Base-by-base conservation (phyloP, 345 rosid species). In the Salix koriyanagi region DNA sequence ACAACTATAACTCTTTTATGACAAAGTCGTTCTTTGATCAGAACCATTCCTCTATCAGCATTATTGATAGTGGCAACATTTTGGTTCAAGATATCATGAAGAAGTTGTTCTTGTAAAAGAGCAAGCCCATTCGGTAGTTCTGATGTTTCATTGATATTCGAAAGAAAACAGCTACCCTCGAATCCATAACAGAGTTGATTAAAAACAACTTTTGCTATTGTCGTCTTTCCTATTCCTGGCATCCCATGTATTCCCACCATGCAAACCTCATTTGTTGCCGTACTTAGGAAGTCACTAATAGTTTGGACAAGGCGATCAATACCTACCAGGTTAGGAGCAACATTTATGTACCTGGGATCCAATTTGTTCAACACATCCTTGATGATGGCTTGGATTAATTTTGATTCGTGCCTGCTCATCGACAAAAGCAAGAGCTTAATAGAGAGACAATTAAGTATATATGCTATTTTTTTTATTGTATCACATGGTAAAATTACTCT, bases 301-400 rank as follows among this genome's bases (percentile, higher is more conserved):
- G 25, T 36, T 5, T 36, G 26, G 9, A 19, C n/a, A 36, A 19
- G 37, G 3, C 46, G 10, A 4, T 66, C 21, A 7, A 66, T 36
- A 2, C 23, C 9, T 13, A 19, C 37, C 0, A 78, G 4, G 21
- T 32, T 11, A 18, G 12, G 1, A 37, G 21, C 2, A 30, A 26
- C 13, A 64, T 25, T 4, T 26, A 64, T 6, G 18, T 32, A 7
- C 7, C 18, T 64, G 11, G 62, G 64, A 36, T 64, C 75, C 25
- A 85, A 50, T 75, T 68, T 85, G 58, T 75, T 70, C 79, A 80
- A 67, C 23, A 86, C 44, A 26, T 73, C 75, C 18, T 67, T 58
- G 5, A 84, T 81, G 46, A 83, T 79, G 7, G 70, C 74, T 19
- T 82, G 82, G 14, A 79, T 74, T 28, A 86, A 79, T 58, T 44